phyloP scores from a whole-genome alignment of 2,329 filamentous ascomycete genomes.

The Fusarium dimerum region DNA sequence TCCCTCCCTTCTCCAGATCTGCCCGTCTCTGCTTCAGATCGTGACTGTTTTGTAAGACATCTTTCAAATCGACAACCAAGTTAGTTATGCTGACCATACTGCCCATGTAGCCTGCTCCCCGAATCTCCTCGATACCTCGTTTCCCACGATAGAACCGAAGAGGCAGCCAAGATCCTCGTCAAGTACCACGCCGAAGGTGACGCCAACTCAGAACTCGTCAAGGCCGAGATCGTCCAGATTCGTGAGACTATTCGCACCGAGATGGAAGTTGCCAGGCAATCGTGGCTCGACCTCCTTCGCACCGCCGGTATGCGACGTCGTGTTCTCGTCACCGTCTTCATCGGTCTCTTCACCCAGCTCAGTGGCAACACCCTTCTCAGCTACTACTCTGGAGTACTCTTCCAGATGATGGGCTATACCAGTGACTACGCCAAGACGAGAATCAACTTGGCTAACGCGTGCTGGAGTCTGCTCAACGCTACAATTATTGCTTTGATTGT shows the following conservation, averaged over 20 bases:
- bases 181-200: conserved; percentile 56
- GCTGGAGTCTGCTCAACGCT: conserved; percentile 47
- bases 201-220: conserved; percentile 50
- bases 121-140: conserved; percentile 39
- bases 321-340: conserved; percentile 47
- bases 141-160: conserved; percentile 32
- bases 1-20: conserved; percentile 47
- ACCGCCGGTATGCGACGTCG: conserved; percentile 52
- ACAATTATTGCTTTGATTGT: conserved; percentile 43
- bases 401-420: conserved; percentile 47
- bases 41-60: conserved; percentile 39
- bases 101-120: conserved; percentile 18
- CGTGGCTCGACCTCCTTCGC: conserved; percentile 53
- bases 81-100: too few species aligned
- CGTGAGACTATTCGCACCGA: conserved; percentile 56
- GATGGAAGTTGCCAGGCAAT: conserved; percentile 48
- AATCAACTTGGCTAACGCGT: conserved; percentile 47
- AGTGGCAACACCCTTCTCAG: conserved; percentile 47
- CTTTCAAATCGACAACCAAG: too few species aligned
- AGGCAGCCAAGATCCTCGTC: conserved; percentile 34
- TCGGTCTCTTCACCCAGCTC: conserved; percentile 56
- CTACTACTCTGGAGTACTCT: conserved; percentile 35
- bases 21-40: conserved; percentile 41
- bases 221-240: conserved; percentile 63
- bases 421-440: conserved; percentile 43